These are phyloP conservation scores for Asterella californica DNA, from an alignment of 225 moss, liverwort and hornwort genomes.

Conservation along the genomic window DNA sequence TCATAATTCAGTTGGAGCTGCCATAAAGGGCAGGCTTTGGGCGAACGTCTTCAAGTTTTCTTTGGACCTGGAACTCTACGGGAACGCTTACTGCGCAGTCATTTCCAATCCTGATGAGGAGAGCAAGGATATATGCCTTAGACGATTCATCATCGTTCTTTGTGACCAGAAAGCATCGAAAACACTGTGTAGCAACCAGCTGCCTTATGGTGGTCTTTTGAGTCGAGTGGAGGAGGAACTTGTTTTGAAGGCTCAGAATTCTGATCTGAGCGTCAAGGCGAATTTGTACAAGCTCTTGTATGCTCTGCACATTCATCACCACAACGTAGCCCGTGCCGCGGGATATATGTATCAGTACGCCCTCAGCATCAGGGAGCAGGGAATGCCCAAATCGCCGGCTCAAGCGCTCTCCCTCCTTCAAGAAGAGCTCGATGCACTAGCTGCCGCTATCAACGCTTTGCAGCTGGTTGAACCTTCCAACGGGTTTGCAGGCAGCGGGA, in stretches of 20 bases:
- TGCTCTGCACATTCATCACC: constrained; percentile 88
- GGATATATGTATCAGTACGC: constrained; percentile 94
- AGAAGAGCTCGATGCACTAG: constrained; percentile 77
- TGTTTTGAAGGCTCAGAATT: constrained; percentile 84
- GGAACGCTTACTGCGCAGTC: constrained; percentile 92
- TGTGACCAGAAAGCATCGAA: constrained; percentile 87
- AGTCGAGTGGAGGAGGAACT: constrained; percentile 94
- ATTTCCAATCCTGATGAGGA: constrained; percentile 94
- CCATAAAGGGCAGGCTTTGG: constrained; percentile 92
- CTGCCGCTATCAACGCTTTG: constrained; percentile 85
- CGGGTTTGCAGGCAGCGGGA: constrained; percentile 50
- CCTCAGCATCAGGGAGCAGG: constrained; percentile 63
- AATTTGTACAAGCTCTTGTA: constrained; percentile 85
- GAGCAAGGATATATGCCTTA: constrained; percentile 84
- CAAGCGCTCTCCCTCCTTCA: constrained; percentile 52
- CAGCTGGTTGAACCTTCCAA: constrained; percentile 73
- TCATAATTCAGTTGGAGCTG: constrained; percentile 43
- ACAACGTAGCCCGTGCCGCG: constrained; percentile 91
- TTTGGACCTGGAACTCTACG: constrained; percentile 82
- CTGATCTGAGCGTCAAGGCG: constrained; percentile 73
- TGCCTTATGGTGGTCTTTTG: constrained; percentile 80
- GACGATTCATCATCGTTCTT: constrained; percentile 82
- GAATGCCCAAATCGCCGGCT: constrained; percentile 40
- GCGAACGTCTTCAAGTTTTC: constrained; percentile 97
- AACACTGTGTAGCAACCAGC: constrained; percentile 80